Conservation (phyloP, 2,329 filamentous ascomycete genomes). For the Amylocarpus encephaloides region DNA sequence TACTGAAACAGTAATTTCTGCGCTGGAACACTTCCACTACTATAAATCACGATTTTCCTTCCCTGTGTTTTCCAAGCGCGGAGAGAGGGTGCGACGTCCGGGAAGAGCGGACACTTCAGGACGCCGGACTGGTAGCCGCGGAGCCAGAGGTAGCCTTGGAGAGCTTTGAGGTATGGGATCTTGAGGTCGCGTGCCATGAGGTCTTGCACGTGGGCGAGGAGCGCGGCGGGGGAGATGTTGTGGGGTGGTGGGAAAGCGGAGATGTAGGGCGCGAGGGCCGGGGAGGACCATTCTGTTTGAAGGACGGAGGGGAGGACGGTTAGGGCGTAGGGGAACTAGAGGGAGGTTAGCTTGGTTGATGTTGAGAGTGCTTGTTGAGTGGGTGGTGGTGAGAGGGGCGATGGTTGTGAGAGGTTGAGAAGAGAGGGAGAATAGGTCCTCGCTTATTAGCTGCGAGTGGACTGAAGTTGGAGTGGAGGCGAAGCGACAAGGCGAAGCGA, state of each 20-base stretch:
- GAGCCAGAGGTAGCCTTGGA: constrained; percentile 75
- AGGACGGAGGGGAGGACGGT: constrained; percentile 58
- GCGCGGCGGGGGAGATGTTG: constrained; percentile 48
- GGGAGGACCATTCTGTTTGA: constrained; percentile 58
- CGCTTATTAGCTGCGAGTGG: too few species aligned
- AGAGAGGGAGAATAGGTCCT: neutral
- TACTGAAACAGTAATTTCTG: constrained; percentile 75
- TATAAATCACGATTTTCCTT: constrained; percentile 67
- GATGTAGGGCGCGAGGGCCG: constrained; percentile 60
- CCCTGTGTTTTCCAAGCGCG: constrained; percentile 49
- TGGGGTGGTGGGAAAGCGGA: constrained; percentile 64
- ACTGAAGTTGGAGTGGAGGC: too few species aligned
- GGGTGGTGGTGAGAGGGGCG: neutral
- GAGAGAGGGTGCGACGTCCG: constrained; percentile 63
- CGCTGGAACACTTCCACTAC: constrained; percentile 71
- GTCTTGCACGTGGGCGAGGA: constrained; percentile 63
- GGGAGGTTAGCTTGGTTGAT: constrained; percentile 11
- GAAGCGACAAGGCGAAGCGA: too few species aligned
- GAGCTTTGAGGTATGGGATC: constrained; percentile 67
- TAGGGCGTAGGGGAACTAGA: constrained; percentile 72
- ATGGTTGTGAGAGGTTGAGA: neutral
- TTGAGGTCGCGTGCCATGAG: constrained; percentile 69
- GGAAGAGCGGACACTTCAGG: constrained; percentile 66
- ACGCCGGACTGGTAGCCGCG: constrained; percentile 64
- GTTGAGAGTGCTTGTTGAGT: neutral